These are phyloP conservation scores for Lentinula lateritia DNA, from an alignment of 768 basidiomycete genomes.

Conservation along the genomic window DNA sequence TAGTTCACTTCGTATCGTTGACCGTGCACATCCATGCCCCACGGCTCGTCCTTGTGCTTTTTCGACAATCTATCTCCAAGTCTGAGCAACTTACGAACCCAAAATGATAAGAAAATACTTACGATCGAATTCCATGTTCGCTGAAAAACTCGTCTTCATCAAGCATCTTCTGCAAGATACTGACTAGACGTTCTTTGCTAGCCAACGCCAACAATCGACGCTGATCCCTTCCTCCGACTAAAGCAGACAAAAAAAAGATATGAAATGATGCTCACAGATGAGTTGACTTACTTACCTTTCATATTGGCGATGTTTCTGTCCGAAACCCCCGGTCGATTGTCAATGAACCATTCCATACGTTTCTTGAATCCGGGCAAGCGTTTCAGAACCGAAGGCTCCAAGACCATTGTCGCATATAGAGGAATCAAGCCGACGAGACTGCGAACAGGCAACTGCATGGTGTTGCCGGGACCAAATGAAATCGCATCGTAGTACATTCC, in stretches of 20 bases:
- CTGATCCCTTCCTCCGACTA: slow-evolving; percentile 69
- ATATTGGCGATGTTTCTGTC: slow-evolving; percentile 95
- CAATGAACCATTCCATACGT: slow-evolving; percentile 97
- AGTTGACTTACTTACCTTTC: slow-evolving; percentile 39
- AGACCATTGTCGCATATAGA: slow-evolving; percentile 88
- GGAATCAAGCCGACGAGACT: slow-evolving; percentile 98
- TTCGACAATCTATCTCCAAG: slow-evolving; percentile 54
- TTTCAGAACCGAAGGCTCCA: slow-evolving; percentile 86
- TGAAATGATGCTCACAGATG: slow-evolving; percentile 19
- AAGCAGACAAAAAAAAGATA: slow-evolving; percentile 5
- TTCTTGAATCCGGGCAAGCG: slow-evolving; percentile 98
- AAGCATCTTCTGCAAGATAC: slow-evolving; percentile 93
- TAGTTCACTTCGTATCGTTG: slow-evolving; percentile 89
- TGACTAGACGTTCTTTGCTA: slow-evolving; percentile 83
- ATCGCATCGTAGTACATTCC: slow-evolving; percentile 99
- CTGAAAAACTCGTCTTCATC: slow-evolving; percentile 96
- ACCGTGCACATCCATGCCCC: slow-evolving; percentile 92
- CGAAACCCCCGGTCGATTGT: slow-evolving; percentile 85
- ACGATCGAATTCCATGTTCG: slow-evolving; percentile 95
- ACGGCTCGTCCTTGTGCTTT: slow-evolving; percentile 85
- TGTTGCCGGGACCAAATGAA: slow-evolving; percentile 73
- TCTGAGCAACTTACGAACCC: slow-evolving; percentile 30
- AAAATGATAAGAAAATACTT: slow-evolving; percentile 24
- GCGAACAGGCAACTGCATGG: slow-evolving; percentile 89
- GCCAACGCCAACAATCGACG: slow-evolving; percentile 85